Evolutionary conservation across 129 eudicot species (phyloP), one percentile per base, ranked within the genome.

Genomic region (Sambucus nigra): DNA sequence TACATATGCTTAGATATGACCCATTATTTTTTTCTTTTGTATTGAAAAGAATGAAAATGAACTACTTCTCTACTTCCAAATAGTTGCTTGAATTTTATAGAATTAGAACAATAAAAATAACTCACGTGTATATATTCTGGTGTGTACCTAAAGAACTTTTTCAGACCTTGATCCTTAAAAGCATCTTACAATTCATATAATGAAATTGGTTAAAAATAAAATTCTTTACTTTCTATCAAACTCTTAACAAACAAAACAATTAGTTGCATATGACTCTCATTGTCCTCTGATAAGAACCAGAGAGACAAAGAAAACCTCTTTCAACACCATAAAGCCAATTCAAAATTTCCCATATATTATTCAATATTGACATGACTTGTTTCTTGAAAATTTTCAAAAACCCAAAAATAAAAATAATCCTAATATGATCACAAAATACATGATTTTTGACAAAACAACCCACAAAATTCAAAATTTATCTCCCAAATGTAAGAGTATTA

Each of bases 151-250:
- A 62, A 61, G 64, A 55, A 47, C 18, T 23, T 42, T 57, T n/a
- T n/a, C 47, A 40, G 29, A 58, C 51, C 41, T 40, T 57, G 57
- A 44, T 52, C 33, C 72, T 23, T 45, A 16, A 6, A 67, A 69
- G 52, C 33, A 55, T 23, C 33, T 4, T 3, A 21, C 17, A 24
- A 54, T 27, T 47, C 28, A 40, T 10, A 19, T 2, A 51, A 31
- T 26, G 4, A 61, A 28, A 29, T 13, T 32, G 7, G 7, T 19
- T 7, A 38, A 60, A 51, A 64, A 60, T 47, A 69, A 60, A 60
- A 26, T 61, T 51, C 31, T 55, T 51, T 24, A 28, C 45, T 70
- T 47, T 69, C 70, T 58, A 72, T 66, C 71, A 71, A 69, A 68
- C 76, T 51, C 61, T 23, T 41, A 55, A 52, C 82, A 55, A 67